Evolutionary conservation across 306 rosid species (phyloP).

Genomic region (Corylus avellana): DNA sequence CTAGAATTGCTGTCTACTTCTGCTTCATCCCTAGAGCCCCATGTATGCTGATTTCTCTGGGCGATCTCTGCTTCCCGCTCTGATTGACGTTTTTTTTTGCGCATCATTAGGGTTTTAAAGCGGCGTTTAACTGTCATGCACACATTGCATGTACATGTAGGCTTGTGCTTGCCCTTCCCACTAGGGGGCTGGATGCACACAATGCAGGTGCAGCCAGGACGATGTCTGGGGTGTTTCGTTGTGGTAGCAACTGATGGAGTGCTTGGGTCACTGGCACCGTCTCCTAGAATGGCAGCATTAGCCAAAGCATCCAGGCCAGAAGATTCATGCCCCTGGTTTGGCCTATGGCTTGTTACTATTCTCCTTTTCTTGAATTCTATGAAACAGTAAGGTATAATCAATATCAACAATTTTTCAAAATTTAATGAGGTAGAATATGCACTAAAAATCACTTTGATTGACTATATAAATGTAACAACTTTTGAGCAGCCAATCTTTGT

Average conservation of each 20-base stretch:
- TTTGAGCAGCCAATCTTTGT: not conserved
- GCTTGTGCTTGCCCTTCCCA: constrained; percentile 99
- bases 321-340: constrained; percentile 59
- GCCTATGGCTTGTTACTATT: constrained; percentile 44
- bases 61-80: constrained; percentile 98
- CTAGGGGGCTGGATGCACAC: constrained; percentile 99
- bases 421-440: constrained; percentile 12
- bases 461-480: not conserved
- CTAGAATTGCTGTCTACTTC: constrained; percentile 74
- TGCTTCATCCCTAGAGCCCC: constrained; percentile 67
- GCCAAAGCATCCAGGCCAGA: constrained; percentile 96
- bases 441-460: not conserved
- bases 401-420: constrained; percentile 8
- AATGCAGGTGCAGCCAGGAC: constrained; percentile 99
- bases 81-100: constrained; percentile 94
- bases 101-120: constrained; percentile 92
- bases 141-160: constrained; percentile 89
- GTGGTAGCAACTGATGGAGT: constrained; percentile 76
- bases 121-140: constrained; percentile 97
- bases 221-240: constrained; percentile 94
- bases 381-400: constrained; percentile 29
- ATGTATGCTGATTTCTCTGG: constrained; percentile 64
- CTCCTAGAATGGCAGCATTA: constrained; percentile 84
- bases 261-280: constrained; percentile 60
- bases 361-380: constrained; percentile 81